Evolutionary conservation across 352 stramenopile species (phyloP), one percentile per base, ranked within the genome.

Genomic region (Phytophthora sp.): DNA sequence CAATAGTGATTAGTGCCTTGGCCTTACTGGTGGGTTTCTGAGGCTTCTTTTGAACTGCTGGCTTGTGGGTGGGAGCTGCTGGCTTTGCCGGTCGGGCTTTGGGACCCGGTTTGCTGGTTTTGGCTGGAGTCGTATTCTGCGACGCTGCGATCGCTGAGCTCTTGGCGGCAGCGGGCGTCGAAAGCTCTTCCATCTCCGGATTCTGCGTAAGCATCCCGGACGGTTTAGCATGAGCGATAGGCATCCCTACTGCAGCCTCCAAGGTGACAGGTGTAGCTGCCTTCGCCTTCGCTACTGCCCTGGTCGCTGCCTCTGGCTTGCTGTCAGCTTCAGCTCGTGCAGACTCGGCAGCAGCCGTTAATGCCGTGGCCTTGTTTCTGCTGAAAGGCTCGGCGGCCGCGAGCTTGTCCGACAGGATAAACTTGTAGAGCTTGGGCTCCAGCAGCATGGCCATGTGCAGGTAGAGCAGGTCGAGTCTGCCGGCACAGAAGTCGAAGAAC

Each of bases 391-490:
- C 62, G 12, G 41, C 24, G 2, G 31, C 38, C 2, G 53, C 45
- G 52, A 79, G 66, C 16, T 41, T 66, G 30, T 84, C 66, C 9
- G 56, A 72, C 47, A 88, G 57, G 54, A 91, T 59, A 23, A 86
- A 71, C 50, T 78, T 61, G 38, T 71, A 77, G 1, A 91, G 70
- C 52, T 82, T 71, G 0, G 78, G 71, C 30, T 89, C 75, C 5
- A 89, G 66, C 29, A 84, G 31, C 69, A 89, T 72, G 4, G 71
- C 80, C 80, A 89, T 88, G 51, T 89, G 80, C 29, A 91, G 69
- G 60, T 91, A 91, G 12, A 91, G 60, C 20, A 91, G 59, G 51
- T 91, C 82, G 6, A 89, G 66, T 45, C 82, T 61, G 2, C 80
- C 80, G 8, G 65, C 68, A 36, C 82, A 91, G 12, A 71, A 87